A percentile compares a stretch with the other conserved stretches of the same genome.
Conservation (phyloP, 495 filamentous ascomycete species). For the Neurospora sp. region DNA sequence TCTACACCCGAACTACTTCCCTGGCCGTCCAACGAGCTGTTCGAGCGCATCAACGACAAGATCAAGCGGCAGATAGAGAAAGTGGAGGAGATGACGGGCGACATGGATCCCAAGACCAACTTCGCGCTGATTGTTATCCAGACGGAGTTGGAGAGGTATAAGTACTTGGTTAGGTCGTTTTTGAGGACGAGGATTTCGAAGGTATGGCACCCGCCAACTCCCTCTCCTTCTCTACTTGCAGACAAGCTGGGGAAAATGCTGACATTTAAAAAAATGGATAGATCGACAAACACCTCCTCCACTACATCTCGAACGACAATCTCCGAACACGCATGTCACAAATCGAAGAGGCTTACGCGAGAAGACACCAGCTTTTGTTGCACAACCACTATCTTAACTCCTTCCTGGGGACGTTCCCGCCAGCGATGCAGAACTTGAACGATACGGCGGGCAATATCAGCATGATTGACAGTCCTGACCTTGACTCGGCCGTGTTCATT, state of each 20-base stretch:
- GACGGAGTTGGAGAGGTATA: constrained; percentile 89
- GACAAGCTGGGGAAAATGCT: neutral
- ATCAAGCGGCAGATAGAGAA: constrained; percentile 60
- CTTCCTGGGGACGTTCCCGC: constrained; percentile 74
- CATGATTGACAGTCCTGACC: constrained; percentile 86
- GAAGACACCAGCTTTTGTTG: constrained; percentile 69
- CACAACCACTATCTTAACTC: constrained; percentile 71
- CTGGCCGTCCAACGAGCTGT: constrained; percentile 40
- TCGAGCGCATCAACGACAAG: constrained; percentile 67
- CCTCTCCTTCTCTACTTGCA: too few species aligned
- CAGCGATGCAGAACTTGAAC: constrained; percentile 66
- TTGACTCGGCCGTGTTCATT: constrained; percentile 73
- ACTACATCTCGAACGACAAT: constrained; percentile 44
- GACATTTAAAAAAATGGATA: constrained; percentile 16
- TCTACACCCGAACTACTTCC: constrained; percentile 69
- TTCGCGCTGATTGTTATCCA: constrained; percentile 91
- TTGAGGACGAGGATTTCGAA: constrained; percentile 81
- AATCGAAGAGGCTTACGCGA: constrained; percentile 66
- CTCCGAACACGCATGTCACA: constrained; percentile 51
- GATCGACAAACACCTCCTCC: constrained; percentile 60
- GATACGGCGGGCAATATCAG: constrained; percentile 80
- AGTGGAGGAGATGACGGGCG: constrained; percentile 66
- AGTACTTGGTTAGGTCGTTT: constrained; percentile 79
- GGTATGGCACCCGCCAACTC: constrained; percentile 21
- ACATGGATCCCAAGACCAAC: constrained; percentile 77